Evolutionary conservation across 2,329 filamentous ascomycete genomes (phyloP).

Genomic region (Cladophialophora chaetospira): DNA sequence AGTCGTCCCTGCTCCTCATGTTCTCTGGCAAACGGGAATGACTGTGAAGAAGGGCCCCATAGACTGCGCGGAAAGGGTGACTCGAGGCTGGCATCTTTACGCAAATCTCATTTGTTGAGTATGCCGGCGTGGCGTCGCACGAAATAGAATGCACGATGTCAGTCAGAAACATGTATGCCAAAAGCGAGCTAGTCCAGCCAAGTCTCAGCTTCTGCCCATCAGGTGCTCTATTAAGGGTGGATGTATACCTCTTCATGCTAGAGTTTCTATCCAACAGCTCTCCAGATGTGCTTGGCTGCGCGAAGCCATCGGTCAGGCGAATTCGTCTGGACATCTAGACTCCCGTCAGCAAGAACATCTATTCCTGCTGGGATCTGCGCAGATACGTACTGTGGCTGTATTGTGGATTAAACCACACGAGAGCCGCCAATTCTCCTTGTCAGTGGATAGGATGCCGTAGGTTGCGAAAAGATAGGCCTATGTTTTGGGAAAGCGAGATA

Average conservation of each 20-base stretch:
- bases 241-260: conserved; percentile 12
- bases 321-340: conserved; percentile 16
- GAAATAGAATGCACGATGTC: conserved; percentile 14
- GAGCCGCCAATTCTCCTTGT: conserved; percentile 3
- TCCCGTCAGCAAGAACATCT: neutral
- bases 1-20: conserved; percentile 11
- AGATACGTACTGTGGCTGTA: conserved; percentile 11
- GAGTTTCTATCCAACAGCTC: conserved; percentile 13
- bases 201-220: neutral
- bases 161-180: conserved; percentile 8
- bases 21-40: conserved; percentile 8
- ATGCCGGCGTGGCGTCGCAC: conserved; percentile 6
- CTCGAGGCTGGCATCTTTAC: conserved; percentile 16
- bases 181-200: neutral
- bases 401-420: conserved; percentile 12
- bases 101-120: conserved; percentile 9
- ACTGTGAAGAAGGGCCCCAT: conserved; percentile 12
- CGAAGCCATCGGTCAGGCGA: conserved; percentile 18
- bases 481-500: neutral
- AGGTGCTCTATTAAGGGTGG: neutral
- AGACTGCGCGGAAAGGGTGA: conserved; percentile 13
- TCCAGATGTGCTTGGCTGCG: neutral
- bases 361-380: neutral
- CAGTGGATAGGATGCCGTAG: conserved; percentile 10
- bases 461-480: conserved; percentile 5